Evolutionary conservation across 805 yeast genomes (phyloP).

Genomic region (Kodamaea lidongshanica): DNA sequence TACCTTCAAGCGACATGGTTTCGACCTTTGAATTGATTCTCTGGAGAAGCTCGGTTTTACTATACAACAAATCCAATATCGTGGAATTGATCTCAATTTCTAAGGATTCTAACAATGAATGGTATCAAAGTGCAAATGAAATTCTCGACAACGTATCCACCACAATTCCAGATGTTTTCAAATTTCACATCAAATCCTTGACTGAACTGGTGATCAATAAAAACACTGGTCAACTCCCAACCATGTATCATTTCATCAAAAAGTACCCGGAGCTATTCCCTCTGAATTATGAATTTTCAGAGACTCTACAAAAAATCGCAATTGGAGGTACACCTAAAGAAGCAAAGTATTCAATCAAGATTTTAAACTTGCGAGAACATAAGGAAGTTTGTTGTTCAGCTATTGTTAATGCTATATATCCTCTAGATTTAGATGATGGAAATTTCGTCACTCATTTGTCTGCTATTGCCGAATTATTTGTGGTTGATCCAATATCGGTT

Average conservation of each 20-base stretch:
- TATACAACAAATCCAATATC: slow-evolving; percentile 63
- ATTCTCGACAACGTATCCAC: slow-evolving; percentile 54
- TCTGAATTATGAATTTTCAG: slow-evolving; percentile 37
- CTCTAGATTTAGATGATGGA: slow-evolving; percentile 35
- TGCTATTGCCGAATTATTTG: slow-evolving; percentile 53
- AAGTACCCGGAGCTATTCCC: slow-evolving; percentile 46
- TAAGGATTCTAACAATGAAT: slow-evolving; percentile 26
- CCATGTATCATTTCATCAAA: slow-evolving; percentile 53
- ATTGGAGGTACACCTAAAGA: slow-evolving; percentile 50
- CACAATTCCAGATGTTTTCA: slow-evolving; percentile 58
- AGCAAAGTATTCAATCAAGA: slow-evolving; percentile 58
- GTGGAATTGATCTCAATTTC: slow-evolving; percentile 45
- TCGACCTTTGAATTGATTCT: slow-evolving; percentile 51
- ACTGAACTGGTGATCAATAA: slow-evolving; percentile 27
- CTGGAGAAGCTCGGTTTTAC: slow-evolving; percentile 53
- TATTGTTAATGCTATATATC: slow-evolving; percentile 42
- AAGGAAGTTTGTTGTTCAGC: slow-evolving; percentile 35
- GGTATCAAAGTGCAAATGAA: slow-evolving; percentile 40
- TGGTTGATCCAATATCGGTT: slow-evolving; percentile 41
- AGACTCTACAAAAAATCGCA: slow-evolving; percentile 42
- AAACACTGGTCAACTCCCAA: slow-evolving; percentile 41
- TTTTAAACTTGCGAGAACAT: slow-evolving; percentile 44
- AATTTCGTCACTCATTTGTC: slow-evolving; percentile 53
- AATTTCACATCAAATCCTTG: slow-evolving; percentile 50
- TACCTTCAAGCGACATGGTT: slow-evolving; percentile 45